A percentile compares a stretch with the other conserved stretches of the same genome.
These are phyloP conservation scores for Pseudocercospora vitis DNA, from an alignment of 2,329 filamentous ascomycete genomes.

Conservation along the genomic window DNA sequence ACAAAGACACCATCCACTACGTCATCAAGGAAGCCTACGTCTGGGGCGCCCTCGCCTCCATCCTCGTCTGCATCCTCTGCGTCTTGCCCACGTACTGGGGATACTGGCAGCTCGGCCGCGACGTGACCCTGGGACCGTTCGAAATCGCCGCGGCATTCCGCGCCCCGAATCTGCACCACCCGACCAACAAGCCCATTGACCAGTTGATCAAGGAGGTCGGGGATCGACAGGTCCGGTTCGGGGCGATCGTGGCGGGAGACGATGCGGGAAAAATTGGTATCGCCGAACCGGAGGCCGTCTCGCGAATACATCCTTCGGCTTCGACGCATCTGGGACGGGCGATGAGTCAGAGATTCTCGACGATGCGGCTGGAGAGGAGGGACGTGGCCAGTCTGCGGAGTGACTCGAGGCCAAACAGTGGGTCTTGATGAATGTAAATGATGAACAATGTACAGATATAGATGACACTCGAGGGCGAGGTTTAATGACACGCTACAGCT, in stretches of 20 bases:
- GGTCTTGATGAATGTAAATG: too few relatives aligned
- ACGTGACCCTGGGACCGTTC: slow-evolving; percentile 39
- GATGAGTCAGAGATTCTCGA: not conserved
- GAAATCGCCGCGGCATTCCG: slow-evolving; percentile 41
- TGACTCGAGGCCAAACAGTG: not conserved
- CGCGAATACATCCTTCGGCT: slow-evolving; percentile 16
- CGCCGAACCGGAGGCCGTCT: slow-evolving; percentile 22
- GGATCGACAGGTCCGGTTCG: slow-evolving; percentile 18
- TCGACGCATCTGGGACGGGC: not conserved
- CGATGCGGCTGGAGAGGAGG: not conserved
- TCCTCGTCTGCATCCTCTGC: slow-evolving; percentile 36
- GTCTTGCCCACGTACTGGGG: slow-evolving; percentile 40
- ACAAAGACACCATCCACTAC: slow-evolving; percentile 31
- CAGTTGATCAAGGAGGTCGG: slow-evolving; percentile 18
- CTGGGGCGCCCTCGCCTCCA: slow-evolving; percentile 35
- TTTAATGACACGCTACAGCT: too few relatives aligned
- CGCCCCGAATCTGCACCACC: slow-evolving; percentile 26
- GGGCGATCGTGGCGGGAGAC: slow-evolving; percentile 17
- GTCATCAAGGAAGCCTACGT: slow-evolving; percentile 34
- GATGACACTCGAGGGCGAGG: too few relatives aligned
- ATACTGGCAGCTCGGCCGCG: slow-evolving; percentile 41
- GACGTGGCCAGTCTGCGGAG: not conserved
- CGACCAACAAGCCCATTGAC: slow-evolving; percentile 12
- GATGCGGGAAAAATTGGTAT: slow-evolving; percentile 22
- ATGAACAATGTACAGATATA: too few relatives aligned